Evolutionary conservation across 2,329 filamentous ascomycete genomes (phyloP).

Genomic region (Aspergillus pseudotamarii): DNA sequence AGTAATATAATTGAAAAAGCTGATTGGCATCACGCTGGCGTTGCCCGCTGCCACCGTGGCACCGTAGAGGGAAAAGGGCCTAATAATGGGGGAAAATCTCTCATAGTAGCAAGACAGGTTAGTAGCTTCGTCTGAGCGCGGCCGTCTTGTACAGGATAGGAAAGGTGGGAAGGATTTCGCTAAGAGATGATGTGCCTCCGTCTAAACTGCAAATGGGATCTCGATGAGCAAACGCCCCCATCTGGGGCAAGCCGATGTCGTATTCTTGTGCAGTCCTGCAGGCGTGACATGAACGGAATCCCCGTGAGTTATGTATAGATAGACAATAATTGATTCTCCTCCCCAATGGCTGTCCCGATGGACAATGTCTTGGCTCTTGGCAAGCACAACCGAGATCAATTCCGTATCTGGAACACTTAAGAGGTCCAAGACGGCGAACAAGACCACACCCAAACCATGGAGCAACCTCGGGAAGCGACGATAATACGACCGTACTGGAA

Average conservation of each 20-base stretch:
- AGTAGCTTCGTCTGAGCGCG: conserved; percentile 3
- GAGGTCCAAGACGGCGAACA: neutral
- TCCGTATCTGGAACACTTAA: neutral
- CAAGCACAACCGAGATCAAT: neutral
- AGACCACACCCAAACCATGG: conserved; percentile 1
- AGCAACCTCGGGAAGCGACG: conserved; percentile 5
- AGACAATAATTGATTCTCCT: neutral
- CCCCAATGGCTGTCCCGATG: neutral
- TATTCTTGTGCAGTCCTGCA: neutral
- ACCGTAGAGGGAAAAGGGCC: neutral
- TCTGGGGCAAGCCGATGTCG: conserved; percentile 4
- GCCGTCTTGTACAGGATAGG: neutral
- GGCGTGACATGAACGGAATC: neutral
- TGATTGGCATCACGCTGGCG: neutral
- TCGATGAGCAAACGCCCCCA: neutral
- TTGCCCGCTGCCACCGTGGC: neutral
- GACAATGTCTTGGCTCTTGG: conserved; percentile 1
- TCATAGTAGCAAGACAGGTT: conserved; percentile 2
- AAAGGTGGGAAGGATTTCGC: conserved; percentile 4
- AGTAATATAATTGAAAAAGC: conserved; percentile 1
- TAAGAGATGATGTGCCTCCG: conserved; percentile 4
- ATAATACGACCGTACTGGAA: conserved; percentile 6
- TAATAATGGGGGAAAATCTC: conserved; percentile 1
- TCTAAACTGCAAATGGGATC: conserved; percentile 4
- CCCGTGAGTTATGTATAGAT: neutral